Percentiles rank a stretch among this genome's conserved stretches.
Evolutionary conservation across 1,139 yeast genomes (phyloP).

Genomic region (Spathaspora sp.): DNA sequence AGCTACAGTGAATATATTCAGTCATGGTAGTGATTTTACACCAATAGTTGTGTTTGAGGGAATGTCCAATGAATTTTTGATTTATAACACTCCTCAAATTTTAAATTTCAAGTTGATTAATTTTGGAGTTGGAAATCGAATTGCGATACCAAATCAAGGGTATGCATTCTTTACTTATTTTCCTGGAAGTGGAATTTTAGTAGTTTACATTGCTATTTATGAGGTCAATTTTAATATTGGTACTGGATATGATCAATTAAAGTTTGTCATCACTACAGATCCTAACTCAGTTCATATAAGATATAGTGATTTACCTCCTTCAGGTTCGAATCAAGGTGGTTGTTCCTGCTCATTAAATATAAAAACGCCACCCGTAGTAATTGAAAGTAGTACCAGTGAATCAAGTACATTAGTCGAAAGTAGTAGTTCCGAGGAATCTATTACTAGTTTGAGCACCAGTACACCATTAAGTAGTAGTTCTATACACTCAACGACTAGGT

Average conservation of each 20-base stretch:
- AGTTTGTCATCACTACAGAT: not conserved
- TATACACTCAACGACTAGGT: not conserved
- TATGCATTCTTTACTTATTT: not conserved
- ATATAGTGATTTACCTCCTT: not conserved
- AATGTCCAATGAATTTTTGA: not conserved
- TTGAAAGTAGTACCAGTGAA: not conserved
- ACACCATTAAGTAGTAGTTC: not conserved
- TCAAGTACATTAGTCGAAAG: not conserved
- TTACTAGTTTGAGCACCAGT: not conserved
- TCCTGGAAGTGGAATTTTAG: not conserved
- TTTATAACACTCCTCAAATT: not conserved
- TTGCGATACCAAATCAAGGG: not conserved
- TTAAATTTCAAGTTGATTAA: not conserved
- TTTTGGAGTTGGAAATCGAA: not conserved
- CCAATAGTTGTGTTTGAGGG: not conserved
- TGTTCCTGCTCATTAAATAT: not conserved
- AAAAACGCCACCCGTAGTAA: not conserved
- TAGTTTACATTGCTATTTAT: not conserved
- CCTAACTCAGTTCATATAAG: not conserved
- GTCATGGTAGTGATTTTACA: not conserved
- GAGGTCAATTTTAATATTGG: not conserved
- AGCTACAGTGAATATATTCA: not conserved
- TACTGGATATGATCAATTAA: not conserved
- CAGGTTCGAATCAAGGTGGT: not conserved
- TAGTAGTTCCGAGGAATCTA: not conserved